A percentile compares a stretch with the other conserved stretches of the same genome.
Conservation (phyloP, 108 stramenopile species). For the Phaeodactylum tricornutum region DNA sequence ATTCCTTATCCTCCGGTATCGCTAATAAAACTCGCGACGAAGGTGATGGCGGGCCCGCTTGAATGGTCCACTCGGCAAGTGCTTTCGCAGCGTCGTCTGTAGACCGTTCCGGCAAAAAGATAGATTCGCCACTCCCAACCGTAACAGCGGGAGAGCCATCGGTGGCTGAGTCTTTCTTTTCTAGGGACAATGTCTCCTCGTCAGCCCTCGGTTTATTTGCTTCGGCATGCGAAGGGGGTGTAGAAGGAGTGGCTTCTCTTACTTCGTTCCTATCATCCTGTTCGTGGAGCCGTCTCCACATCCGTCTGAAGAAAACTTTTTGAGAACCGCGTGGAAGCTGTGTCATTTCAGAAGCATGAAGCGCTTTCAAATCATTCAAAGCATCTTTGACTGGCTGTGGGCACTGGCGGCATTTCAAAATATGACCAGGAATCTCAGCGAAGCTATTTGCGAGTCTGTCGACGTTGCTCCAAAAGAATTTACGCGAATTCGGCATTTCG, state of each 20-base stretch:
- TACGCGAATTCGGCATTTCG: slow-evolving; percentile 47
- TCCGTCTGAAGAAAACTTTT: slow-evolving; percentile 79
- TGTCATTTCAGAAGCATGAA: slow-evolving; percentile 72
- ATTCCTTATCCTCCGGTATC: slow-evolving; percentile 78
- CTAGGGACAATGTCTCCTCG: not conserved
- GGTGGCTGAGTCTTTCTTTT: not conserved
- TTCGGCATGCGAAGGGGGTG: not conserved
- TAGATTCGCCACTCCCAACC: slow-evolving; percentile 24
- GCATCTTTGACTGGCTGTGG: slow-evolving; percentile 60
- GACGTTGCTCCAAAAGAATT: slow-evolving; percentile 87
- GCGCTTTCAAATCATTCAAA: slow-evolving; percentile 48
- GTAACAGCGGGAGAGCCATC: not conserved
- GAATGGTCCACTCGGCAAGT: slow-evolving; percentile 12
- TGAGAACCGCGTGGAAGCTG: slow-evolving; percentile 72
- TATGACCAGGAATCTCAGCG: slow-evolving; percentile 81
- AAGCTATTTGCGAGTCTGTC: slow-evolving; percentile 83
- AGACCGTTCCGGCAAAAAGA: slow-evolving; percentile 14
- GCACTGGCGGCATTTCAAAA: slow-evolving; percentile 70
- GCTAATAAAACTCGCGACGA: slow-evolving; percentile 58
- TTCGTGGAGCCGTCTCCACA: slow-evolving; percentile 81
- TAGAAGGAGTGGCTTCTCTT: not conserved
- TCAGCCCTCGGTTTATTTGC: not conserved
- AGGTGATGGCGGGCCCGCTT: slow-evolving; percentile 24
- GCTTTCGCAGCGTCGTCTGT: slow-evolving; percentile 30
- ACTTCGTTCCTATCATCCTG: slow-evolving; percentile 25